These are phyloP conservation scores for Tagetes patula DNA, from an alignment of 129 eudicot genomes.

Conservation along the genomic window DNA sequence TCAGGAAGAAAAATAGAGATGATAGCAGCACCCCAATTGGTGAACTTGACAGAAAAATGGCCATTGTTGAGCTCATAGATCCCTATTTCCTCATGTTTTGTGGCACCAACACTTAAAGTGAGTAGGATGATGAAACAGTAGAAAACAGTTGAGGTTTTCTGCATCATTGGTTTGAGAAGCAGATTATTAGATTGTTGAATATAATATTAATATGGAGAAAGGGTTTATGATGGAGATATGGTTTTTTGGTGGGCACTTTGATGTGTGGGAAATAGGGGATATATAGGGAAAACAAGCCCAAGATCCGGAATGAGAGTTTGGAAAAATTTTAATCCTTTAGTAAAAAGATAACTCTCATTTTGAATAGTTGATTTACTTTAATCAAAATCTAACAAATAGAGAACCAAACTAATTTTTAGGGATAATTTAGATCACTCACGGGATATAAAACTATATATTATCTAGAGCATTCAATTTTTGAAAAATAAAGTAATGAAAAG, in stretches of 20 bases:
- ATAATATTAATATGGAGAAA: conserved; percentile 8
- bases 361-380: neutral
- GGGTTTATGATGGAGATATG: neutral
- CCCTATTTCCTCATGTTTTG: conserved; percentile 31
- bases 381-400: neutral
- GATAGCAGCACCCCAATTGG: conserved; percentile 72
- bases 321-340: neutral
- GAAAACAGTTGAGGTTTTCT: conserved; percentile 22
- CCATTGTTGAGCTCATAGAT: conserved; percentile 67
- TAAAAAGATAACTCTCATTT: neutral
- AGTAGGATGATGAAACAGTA: conserved; percentile 36
- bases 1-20: conserved; percentile 74
- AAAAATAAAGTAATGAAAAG: neutral
- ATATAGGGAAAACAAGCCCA: conserved; percentile 27
- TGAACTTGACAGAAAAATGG: conserved; percentile 54
- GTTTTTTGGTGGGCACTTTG: neutral
- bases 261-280: neutral
- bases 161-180: conserved; percentile 22
- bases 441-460: neutral
- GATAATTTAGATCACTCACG: no score
- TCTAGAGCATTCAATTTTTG: neutral
- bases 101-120: conserved; percentile 23
- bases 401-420: no score
- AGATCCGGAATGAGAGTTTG: conserved; percentile 19
- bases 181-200: neutral